Base-by-base conservation (phyloP, 2,329 filamentous ascomycete genomes). In the Aurifilum marmelostoma region DNA sequence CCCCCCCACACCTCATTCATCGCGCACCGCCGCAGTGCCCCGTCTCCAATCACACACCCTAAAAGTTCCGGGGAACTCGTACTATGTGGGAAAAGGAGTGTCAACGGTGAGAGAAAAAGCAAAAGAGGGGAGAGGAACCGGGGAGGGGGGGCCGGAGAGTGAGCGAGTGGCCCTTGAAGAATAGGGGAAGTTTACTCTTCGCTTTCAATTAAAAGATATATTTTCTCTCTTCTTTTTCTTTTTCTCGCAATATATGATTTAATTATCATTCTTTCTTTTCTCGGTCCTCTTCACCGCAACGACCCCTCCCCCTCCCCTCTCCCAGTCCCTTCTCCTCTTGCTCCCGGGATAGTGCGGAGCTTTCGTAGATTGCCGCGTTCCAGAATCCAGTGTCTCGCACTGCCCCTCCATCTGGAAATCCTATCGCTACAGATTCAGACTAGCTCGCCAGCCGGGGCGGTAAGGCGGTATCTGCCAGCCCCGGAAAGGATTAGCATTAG, bases 401-500 rank as follows among this genome's bases (percentile, higher is more conserved):
- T 54, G 62, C 47, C 62, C 62, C 62, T 64, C 62, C 32, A 37
- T 52, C 47, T 50, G 62, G 47, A 54, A 64, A 64, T 54, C 43
- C 43, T 37, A 52, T 43, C 62, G 1, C 61, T 75, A 77, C 72
- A 85, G 83, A 58, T 85, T 83, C 2, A 74, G 71, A 0, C 75
- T 76, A 0, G 83, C 83, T 0, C 83, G 77, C 69, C 83, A 86
- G 0, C 83, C 77, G 0, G 83, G 85, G 18, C 75, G 77, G 68
- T 83, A 85, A 0, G 83, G 61, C 61, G 61, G 61, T 63, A 63
- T 29, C 41, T 54, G 29, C 62, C 43, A 37, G 39, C 39, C 59
- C 59, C n/a, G 59, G 59, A 29, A n/a, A n/a, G 59, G 59, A 37
- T 62, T 62, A 62, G 59, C 37, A 37, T 43, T 62, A 62, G 59